Evolutionary conservation across 768 basidiomycete species (phyloP).

Genomic region (Leccinum pellstonianum): DNA sequence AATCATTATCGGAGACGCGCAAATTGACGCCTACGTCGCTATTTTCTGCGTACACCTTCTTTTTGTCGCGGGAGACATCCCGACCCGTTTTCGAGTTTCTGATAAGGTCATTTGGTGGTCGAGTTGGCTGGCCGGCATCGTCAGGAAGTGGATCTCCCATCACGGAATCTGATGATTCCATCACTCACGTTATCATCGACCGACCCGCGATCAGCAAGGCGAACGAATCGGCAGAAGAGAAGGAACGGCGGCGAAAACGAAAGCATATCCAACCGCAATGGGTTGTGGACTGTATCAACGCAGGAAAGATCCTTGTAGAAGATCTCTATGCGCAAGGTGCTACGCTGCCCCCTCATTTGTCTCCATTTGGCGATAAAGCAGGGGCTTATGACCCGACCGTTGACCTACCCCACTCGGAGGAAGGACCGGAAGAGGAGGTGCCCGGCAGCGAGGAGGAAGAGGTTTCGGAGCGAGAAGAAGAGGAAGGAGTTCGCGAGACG

Average conservation of each 20-base stretch:
- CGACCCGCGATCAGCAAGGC: slow-evolving; percentile 59
- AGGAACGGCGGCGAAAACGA: slow-evolving; percentile 61
- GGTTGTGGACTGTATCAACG: slow-evolving; percentile 95
- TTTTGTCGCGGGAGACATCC: slow-evolving; percentile 90
- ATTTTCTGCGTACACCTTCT: slow-evolving; percentile 88
- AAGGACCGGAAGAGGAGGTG: slow-evolving; percentile 31
- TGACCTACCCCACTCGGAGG: slow-evolving; percentile 26
- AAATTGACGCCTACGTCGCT: slow-evolving; percentile 58
- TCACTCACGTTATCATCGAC: slow-evolving; percentile 96
- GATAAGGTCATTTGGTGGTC: slow-evolving; percentile 87
- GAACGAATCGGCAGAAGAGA: slow-evolving; percentile 55
- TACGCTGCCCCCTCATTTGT: slow-evolving; percentile 89
- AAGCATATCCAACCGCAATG: slow-evolving; percentile 97
- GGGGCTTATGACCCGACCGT: slow-evolving; percentile 72
- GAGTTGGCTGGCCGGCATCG: slow-evolving; percentile 84
- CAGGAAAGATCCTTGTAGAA: slow-evolving; percentile 77
- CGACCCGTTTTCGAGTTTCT: slow-evolving; percentile 93
- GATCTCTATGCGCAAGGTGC: slow-evolving; percentile 85
- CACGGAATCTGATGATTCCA: slow-evolving; percentile 72
- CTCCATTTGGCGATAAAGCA: slow-evolving; percentile 85
- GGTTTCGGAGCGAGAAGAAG: slow-evolving; percentile 19
- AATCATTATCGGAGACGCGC: slow-evolving; percentile 59
- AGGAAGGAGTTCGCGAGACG: slow-evolving; percentile 31
- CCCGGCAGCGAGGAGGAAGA: slow-evolving; percentile 30
- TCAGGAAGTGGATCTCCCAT: slow-evolving; percentile 81